A percentile compares a stretch with the other conserved stretches of the same genome.
phyloP scores from a whole-genome alignment of 1,284 basidiomycete species.

The Fomitopsis schrenkii region DNA sequence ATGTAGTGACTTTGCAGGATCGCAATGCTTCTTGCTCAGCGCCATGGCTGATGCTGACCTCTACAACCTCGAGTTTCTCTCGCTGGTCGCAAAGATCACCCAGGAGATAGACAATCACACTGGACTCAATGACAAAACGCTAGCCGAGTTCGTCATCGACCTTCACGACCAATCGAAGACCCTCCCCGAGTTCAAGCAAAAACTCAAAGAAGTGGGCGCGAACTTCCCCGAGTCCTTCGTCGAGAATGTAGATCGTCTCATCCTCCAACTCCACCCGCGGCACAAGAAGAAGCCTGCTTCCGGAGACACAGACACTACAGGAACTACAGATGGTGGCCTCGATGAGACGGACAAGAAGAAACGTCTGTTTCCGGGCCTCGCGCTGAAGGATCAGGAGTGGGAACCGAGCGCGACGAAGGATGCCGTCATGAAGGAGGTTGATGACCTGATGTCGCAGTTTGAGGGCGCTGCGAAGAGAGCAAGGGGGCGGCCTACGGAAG shows the following conservation, averaged over 20 bases:
- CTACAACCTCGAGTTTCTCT: conserved; percentile 88
- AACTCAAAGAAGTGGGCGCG: conserved; percentile 79
- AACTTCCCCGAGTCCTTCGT: conserved; percentile 72
- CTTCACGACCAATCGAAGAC: conserved; percentile 85
- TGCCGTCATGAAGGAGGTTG: conserved; percentile 74
- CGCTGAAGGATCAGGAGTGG: conserved; percentile 77
- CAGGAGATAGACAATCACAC: conserved; percentile 89
- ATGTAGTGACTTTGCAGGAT: not conserved
- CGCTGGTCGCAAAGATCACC: conserved; percentile 83
- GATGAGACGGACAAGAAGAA: conserved; percentile 73
- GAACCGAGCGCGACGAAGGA: conserved; percentile 53
- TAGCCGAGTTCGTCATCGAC: conserved; percentile 79
- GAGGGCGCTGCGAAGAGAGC: conserved; percentile 62
- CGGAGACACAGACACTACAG: conserved; percentile 37
- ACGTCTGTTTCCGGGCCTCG: conserved; percentile 88
- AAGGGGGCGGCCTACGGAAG: conserved; percentile 42
- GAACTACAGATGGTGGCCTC: conserved; percentile 31
- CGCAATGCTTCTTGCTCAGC: conserved; percentile 8
- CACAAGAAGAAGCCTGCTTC: conserved; percentile 73
- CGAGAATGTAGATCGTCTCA: conserved; percentile 91
- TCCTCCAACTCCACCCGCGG: conserved; percentile 93
- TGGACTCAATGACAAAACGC: not conserved
- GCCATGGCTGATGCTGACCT: conserved; percentile 72
- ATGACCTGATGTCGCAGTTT: conserved; percentile 82
- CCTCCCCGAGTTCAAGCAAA: conserved; percentile 76